Conservation (phyloP, 495 filamentous ascomycete genomes). For the Apiosordaria backusii region DNA sequence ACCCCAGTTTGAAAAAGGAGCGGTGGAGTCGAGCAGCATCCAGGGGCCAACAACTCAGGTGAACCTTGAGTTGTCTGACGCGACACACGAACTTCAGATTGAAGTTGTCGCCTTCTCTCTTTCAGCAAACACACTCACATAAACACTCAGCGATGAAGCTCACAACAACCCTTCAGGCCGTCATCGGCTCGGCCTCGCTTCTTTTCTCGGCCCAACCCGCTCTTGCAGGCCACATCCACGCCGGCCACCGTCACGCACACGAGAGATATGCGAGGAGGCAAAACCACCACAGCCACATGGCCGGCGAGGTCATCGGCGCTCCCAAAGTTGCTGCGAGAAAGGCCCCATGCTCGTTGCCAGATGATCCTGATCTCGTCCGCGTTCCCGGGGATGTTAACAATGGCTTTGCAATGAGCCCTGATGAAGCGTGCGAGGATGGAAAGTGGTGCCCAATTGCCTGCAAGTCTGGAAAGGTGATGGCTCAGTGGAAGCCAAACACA, state of each 20-base stretch:
- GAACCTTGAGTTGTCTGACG: neutral
- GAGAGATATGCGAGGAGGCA: conserved; percentile 34
- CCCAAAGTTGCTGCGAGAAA: conserved; percentile 34
- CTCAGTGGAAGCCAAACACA: conserved; percentile 73
- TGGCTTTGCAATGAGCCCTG: conserved; percentile 80
- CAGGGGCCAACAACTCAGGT: too few relatives aligned
- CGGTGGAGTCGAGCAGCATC: neutral
- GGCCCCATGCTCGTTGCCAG: conserved; percentile 62
- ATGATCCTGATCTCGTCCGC: conserved; percentile 62
- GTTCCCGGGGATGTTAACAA: conserved; percentile 64
- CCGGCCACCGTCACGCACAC: conserved; percentile 35
- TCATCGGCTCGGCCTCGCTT: conserved; percentile 47
- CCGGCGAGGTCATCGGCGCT: conserved; percentile 22
- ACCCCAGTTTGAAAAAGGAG: neutral
- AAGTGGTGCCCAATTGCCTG: conserved; percentile 79
- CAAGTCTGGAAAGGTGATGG: conserved; percentile 68
- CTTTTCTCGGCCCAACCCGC: conserved; percentile 37
- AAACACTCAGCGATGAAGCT: conserved; percentile 46
- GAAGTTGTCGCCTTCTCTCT: neutral
- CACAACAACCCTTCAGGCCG: conserved; percentile 46
- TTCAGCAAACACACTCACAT: conserved; percentile 6
- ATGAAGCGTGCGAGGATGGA: conserved; percentile 65
- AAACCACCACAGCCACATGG: conserved; percentile 29
- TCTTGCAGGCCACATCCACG: conserved; percentile 30
- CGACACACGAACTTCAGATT: conserved; percentile 4